phyloP scores from a whole-genome alignment of 257 asterid genomes.

The Oldenlandia corymbosa region DNA sequence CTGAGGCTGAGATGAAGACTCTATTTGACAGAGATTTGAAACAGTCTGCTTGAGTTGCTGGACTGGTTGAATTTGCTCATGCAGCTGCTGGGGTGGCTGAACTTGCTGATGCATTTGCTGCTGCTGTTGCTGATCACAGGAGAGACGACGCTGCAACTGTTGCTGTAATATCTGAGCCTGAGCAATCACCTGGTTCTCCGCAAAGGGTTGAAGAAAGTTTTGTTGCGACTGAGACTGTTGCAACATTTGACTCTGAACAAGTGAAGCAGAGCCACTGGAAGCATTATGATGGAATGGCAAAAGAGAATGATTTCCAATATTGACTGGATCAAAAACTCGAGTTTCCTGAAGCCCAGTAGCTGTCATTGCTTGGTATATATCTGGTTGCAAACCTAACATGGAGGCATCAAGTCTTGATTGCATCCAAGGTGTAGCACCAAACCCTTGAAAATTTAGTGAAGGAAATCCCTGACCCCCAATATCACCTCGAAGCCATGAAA shows the following conservation, averaged over 20 bases:
- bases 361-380: constrained; percentile 73
- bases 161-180: constrained; percentile 83
- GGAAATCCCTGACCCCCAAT: constrained; percentile 55
- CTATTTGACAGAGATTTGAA: constrained; percentile 40
- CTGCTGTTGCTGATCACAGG: constrained; percentile 43
- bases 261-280: constrained; percentile 44
- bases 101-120: constrained; percentile 34
- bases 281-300: constrained; percentile 59
- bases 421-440: constrained; percentile 64
- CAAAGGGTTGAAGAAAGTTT: constrained; percentile 49
- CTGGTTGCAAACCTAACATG: constrained; percentile 65
- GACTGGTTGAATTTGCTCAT: constrained; percentile 47
- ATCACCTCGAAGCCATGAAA: constrained; percentile 73
- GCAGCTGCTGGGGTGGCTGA: constrained; percentile 38
- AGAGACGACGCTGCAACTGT: constrained; percentile 45
- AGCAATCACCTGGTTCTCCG: constrained; percentile 48
- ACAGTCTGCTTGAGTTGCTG: constrained; percentile 35
- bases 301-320: constrained; percentile 50
- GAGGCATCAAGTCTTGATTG: constrained; percentile 74
- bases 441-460: constrained; percentile 63
- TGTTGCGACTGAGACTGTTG: constrained; percentile 60
- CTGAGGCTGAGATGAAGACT: constrained; percentile 42
- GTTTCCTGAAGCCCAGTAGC: constrained; percentile 51
- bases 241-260: constrained; percentile 55
- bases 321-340: constrained; percentile 54